These are phyloP conservation scores for Cnidoscolus chayamansa DNA, from an alignment of 441 rosid genomes.

Conservation along the genomic window DNA sequence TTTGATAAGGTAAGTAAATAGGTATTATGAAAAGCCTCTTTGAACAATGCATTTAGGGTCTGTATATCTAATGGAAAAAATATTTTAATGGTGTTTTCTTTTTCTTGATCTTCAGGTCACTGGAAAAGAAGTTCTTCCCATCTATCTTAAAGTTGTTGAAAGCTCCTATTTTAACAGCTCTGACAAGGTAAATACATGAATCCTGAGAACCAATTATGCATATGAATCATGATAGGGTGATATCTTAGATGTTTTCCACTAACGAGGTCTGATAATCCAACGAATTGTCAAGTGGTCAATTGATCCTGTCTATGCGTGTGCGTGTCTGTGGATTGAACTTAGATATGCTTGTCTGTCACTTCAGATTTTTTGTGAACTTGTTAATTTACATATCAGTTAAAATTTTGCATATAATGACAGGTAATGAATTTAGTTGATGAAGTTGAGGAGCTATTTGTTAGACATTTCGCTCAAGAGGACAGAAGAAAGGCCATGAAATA, in stretches of 20 bases:
- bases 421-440: conserved; percentile 73
- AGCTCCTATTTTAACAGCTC: conserved; percentile 92
- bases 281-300: conserved; percentile 39
- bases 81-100: not conserved
- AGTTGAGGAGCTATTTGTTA: conserved; percentile 78
- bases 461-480: conserved; percentile 77
- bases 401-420: conserved; percentile 54
- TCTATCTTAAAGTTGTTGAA: conserved; percentile 87
- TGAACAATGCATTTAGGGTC: conserved; percentile 16
- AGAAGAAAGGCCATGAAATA: conserved; percentile 78
- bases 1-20: conserved; percentile 67
- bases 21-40: not conserved
- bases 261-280: conserved; percentile 20
- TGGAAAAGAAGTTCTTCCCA: conserved; percentile 82
- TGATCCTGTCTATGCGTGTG: conserved; percentile 17
- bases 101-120: conserved; percentile 47
- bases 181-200: conserved; percentile 60
- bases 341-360: conserved; percentile 40
- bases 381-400: conserved; percentile 11
- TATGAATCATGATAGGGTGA: conserved; percentile 13
- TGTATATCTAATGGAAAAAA: not conserved
- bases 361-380: not conserved
- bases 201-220: conserved; percentile 11
- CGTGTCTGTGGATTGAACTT: conserved; percentile 7
- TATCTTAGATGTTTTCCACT: conserved; percentile 30